phyloP scores from a whole-genome alignment of 2,329 filamentous ascomycete species.

The Neonectria faginata region DNA sequence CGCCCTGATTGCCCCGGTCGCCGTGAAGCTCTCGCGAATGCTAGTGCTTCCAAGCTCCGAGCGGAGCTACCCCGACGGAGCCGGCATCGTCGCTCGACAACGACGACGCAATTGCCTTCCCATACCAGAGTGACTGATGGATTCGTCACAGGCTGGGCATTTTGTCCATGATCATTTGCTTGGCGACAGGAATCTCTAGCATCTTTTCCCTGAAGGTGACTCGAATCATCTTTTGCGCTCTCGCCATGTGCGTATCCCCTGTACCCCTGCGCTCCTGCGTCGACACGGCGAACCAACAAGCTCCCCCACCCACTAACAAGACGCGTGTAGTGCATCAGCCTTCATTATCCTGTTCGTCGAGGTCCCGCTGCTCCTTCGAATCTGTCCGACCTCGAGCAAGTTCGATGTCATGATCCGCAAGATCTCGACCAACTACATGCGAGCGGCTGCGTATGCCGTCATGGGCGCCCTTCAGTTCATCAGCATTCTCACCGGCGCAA shows the following conservation, averaged over 20 bases:
- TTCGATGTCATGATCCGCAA: slow-evolving; percentile 92
- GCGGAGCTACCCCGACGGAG: slow-evolving; percentile 19
- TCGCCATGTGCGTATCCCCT: slow-evolving; percentile 63
- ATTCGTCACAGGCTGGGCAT: slow-evolving; percentile 69
- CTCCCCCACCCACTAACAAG: slow-evolving; percentile 47
- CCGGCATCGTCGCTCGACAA: slow-evolving; percentile 8
- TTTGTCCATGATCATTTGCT: slow-evolving; percentile 76
- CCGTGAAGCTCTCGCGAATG: slow-evolving; percentile 9
- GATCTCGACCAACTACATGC: slow-evolving; percentile 97
- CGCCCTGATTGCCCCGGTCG: not conserved
- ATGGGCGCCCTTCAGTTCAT: slow-evolving; percentile 90
- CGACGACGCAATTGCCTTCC: slow-evolving; percentile 16
- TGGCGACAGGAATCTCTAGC: slow-evolving; percentile 76
- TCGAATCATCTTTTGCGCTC: slow-evolving; percentile 64
- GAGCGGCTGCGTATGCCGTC: slow-evolving; percentile 83
- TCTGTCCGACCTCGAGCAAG: slow-evolving; percentile 91
- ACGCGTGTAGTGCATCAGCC: slow-evolving; percentile 68
- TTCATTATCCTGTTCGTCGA: slow-evolving; percentile 87
- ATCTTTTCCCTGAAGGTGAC: slow-evolving; percentile 67
- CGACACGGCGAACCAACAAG: slow-evolving; percentile 2
- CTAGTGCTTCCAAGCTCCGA: slow-evolving; percentile 27
- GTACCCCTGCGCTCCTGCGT: not conserved
- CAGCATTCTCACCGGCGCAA: slow-evolving; percentile 73
- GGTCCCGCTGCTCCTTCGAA: slow-evolving; percentile 93
- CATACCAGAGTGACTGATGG: slow-evolving; percentile 25